Conservation (phyloP, 1,139 yeast species). For the Martiniozyma asiatica region DNA sequence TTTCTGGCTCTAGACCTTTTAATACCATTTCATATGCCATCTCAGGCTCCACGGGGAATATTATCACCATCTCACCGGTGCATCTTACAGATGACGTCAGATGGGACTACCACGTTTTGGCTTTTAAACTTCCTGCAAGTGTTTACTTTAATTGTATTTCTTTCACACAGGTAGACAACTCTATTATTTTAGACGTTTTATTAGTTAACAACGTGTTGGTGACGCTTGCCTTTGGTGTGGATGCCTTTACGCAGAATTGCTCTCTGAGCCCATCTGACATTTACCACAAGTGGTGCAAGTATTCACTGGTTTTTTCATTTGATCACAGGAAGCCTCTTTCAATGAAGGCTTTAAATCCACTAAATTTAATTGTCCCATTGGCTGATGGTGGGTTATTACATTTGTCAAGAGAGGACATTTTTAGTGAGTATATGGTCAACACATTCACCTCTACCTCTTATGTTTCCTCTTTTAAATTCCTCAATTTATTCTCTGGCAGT, state of each 20-base stretch:
- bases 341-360: slow-evolving; percentile 33
- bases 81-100: slow-evolving; percentile 14
- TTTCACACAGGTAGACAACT: slow-evolving; percentile 8
- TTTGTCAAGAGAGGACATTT: slow-evolving; percentile 28
- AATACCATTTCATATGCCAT: slow-evolving; percentile 1
- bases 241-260: slow-evolving; percentile 10
- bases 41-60: slow-evolving; percentile 5
- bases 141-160: slow-evolving; percentile 15
- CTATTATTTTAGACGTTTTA: slow-evolving; percentile 23
- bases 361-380: slow-evolving; percentile 41
- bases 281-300: slow-evolving; percentile 46
- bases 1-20: neutral
- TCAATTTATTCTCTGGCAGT: neutral
- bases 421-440: slow-evolving; percentile 34
- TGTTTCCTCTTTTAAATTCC: slow-evolving; percentile 27
- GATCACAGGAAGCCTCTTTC: slow-evolving; percentile 54
- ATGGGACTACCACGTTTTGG: slow-evolving; percentile 9
- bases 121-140: slow-evolving; percentile 18
- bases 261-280: slow-evolving; percentile 7
- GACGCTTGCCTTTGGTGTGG: slow-evolving; percentile 14
- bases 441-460: slow-evolving; percentile 48
- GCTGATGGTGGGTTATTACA: slow-evolving; percentile 63
- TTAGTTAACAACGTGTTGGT: slow-evolving; percentile 26
- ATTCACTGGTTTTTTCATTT: slow-evolving; percentile 63
- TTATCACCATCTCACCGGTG: slow-evolving; percentile 18